Base-by-base conservation (phyloP, 1,139 yeast species). In the Suhomyces bribrorum region DNA sequence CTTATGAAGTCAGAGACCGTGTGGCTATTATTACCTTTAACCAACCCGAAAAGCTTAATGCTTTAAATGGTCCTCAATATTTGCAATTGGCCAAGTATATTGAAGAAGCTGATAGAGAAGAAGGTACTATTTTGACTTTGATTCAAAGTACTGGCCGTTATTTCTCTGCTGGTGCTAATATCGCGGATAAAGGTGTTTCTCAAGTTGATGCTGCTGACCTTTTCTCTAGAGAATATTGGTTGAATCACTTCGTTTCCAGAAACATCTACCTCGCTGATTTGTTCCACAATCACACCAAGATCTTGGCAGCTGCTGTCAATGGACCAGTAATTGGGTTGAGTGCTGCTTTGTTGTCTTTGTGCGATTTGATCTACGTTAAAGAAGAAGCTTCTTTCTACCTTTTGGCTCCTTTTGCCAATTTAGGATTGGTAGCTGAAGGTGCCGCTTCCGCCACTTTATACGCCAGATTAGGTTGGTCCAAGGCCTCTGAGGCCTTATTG, bases 291-390 rank as follows among this genome's bases (percentile, higher is more conserved):
- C 96, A 88, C 59, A 66, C 75, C 15, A 89, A 88, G 61, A 73
- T 87, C 5, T 66, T 88, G 37, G 83, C 83, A 17, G 80, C 81
- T 27, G 90, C 92, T 9, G 69, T 88, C 44, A 88, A 88, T 53
- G 96, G 97, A 1, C 96, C 96, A 0, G 95, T 81, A 9, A 77
- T 88, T 47, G 97, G 97, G 0, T 73, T 88, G 45, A 68, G 82
- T 30, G 81, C 94, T 4, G 89, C 90, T 1, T 62, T 88, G 37
- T 83, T 87, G 20, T 78, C 85, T 16, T 68, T 85, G 44, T 81
- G 87, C 59, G 97, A 88, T 60, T 73, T 88, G 50, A 72, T 88
- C 23, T 86, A 86, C 54, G 85, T 84, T 15, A 75, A 69, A 51
- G 79, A 83, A 47, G 81, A 77, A 41, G 52, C 57, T 28, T 69